Evolutionary conservation across 139 green algal genomes (phyloP).

Genomic region (Axilococcus clingmanii): DNA sequence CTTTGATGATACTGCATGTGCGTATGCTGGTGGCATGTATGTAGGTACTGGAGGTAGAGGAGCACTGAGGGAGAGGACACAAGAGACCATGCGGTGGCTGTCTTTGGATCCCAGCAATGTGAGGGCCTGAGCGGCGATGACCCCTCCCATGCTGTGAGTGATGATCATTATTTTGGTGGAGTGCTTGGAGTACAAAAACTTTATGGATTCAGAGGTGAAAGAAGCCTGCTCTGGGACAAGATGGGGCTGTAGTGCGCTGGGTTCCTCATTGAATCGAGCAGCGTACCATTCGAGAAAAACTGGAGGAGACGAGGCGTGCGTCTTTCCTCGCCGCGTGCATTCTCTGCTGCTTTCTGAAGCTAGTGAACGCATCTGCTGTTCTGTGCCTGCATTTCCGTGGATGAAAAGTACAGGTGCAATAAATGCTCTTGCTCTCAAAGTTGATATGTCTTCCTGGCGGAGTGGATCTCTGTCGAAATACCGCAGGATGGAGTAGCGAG

Average conservation of each 20-base stretch:
- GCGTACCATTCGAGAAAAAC: neutral
- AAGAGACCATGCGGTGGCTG: too few relatives aligned
- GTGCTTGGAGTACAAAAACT: too few relatives aligned
- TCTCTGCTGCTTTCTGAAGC: slow-evolving; percentile 12
- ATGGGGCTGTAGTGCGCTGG: neutral
- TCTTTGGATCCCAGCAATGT: too few relatives aligned
- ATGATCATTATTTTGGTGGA: too few relatives aligned
- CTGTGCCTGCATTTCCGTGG: slow-evolving; percentile 22
- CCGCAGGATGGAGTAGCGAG: slow-evolving; percentile 11
- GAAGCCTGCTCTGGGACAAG: neutral
- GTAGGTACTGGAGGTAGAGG: too few relatives aligned
- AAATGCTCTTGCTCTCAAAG: neutral
- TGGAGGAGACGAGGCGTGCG: neutral
- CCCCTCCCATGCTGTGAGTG: too few relatives aligned
- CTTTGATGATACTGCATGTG: too few relatives aligned
- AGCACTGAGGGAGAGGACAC: too few relatives aligned
- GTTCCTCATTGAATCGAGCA: neutral
- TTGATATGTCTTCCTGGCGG: neutral
- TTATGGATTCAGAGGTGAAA: neutral
- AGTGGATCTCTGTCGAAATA: slow-evolving; percentile 7
- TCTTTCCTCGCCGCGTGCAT: neutral
- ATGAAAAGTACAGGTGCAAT: slow-evolving; percentile 23
- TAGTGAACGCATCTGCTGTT: slow-evolving; percentile 22
- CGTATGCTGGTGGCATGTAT: too few relatives aligned
- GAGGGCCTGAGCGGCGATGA: too few relatives aligned